Conservation (phyloP, 2,329 filamentous ascomycete species). For the Rutstroemia sydowiana region DNA sequence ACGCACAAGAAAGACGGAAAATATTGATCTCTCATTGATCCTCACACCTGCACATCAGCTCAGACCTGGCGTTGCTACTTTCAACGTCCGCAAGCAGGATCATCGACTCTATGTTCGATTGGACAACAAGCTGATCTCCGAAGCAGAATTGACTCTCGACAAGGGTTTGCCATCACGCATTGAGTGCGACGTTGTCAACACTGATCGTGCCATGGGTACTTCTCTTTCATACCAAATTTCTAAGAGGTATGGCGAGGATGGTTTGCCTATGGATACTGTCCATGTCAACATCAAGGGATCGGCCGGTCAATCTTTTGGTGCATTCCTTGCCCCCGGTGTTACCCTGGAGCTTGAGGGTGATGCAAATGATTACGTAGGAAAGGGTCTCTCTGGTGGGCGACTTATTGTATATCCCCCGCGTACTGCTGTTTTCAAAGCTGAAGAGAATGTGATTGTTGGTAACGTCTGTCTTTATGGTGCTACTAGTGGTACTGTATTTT, state of each 20-base stretch:
- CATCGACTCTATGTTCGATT: slow-evolving; percentile 87
- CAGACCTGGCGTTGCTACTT: slow-evolving; percentile 87
- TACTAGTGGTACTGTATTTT: slow-evolving; percentile 85
- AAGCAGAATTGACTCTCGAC: slow-evolving; percentile 88
- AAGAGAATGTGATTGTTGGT: slow-evolving; percentile 89
- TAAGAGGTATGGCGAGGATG: slow-evolving; percentile 82
- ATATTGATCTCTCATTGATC: slow-evolving; percentile 88
- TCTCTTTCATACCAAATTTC: slow-evolving; percentile 95
- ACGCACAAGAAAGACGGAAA: slow-evolving; percentile 79
- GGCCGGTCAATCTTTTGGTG: slow-evolving; percentile 93
- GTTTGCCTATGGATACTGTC: slow-evolving; percentile 85
- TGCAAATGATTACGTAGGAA: slow-evolving; percentile 93
- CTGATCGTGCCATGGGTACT: slow-evolving; percentile 86
- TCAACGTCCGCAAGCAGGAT: slow-evolving; percentile 97
- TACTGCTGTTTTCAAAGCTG: slow-evolving; percentile 85
- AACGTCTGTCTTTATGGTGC: slow-evolving; percentile 95
- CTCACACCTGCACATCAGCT: slow-evolving; percentile 94
- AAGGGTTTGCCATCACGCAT: slow-evolving; percentile 90
- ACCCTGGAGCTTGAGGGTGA: slow-evolving; percentile 95
- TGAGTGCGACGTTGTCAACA: slow-evolving; percentile 95
- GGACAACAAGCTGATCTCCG: slow-evolving; percentile 94
- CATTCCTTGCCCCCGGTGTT: slow-evolving; percentile 85
- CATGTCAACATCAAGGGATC: slow-evolving; percentile 96
- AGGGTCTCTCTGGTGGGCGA: slow-evolving; percentile 87
- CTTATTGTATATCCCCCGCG: slow-evolving; percentile 90